Conservation (phyloP, 2,329 filamentous ascomycete species). For the Nemania sp. region DNA sequence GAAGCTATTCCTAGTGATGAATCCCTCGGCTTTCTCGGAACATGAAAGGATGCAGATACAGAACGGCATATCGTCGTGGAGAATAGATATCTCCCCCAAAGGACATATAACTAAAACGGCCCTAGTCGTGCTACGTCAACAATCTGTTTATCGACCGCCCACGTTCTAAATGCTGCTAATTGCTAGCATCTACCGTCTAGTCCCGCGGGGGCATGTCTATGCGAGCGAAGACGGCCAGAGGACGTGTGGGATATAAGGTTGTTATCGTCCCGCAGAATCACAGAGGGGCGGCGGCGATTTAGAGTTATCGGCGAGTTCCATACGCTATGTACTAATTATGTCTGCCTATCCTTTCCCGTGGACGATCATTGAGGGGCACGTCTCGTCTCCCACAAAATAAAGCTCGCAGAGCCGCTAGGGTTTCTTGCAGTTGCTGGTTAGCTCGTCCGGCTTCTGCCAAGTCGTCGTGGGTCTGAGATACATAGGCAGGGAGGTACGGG, state of each 20-base stretch:
- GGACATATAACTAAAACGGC: neutral
- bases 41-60: neutral
- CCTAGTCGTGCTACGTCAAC: neutral
- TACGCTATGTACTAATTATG: too few relatives aligned
- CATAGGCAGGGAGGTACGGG: neutral
- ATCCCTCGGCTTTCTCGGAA: neutral
- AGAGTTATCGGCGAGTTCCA: slow-evolving; percentile 14
- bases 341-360: neutral
- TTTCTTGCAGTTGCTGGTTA: slow-evolving; percentile 2
- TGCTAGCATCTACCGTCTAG: neutral
- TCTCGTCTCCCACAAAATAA: slow-evolving; percentile 3
- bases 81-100: neutral
- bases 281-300: neutral
- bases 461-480: neutral
- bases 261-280: slow-evolving; percentile 14
- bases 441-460: neutral
- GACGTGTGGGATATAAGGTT: neutral
- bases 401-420: neutral
- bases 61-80: neutral
- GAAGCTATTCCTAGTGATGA: too few relatives aligned
- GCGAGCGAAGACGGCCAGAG: neutral
- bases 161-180: neutral
- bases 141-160: neutral
- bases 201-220: neutral
- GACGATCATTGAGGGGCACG: slow-evolving; percentile 11